These are phyloP conservation scores for Cicer yamashitae DNA, from an alignment of 306 rosid species.

Conservation along the genomic window DNA sequence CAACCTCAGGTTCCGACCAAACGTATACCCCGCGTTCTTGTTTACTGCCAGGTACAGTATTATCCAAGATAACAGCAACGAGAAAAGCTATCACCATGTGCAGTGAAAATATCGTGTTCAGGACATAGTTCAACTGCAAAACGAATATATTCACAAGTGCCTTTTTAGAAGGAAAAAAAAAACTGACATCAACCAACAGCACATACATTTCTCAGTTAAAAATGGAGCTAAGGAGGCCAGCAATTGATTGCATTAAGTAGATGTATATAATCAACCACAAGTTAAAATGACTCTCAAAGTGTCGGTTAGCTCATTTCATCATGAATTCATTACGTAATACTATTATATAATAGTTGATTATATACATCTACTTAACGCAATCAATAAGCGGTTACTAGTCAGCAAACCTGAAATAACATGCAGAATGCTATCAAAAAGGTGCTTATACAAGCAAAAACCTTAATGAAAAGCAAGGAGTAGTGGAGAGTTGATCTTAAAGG, in stretches of 20 bases:
- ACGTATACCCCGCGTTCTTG: slow-evolving; percentile 96
- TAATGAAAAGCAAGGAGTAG: slow-evolving; percentile 1
- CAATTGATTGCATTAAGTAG: background rate
- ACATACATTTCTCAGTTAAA: background rate
- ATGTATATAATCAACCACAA: background rate
- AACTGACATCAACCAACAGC: slow-evolving; percentile 23
- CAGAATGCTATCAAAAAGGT: slow-evolving; percentile 13
- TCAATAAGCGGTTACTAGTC: slow-evolving; percentile 5
- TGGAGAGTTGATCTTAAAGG: slow-evolving; percentile 17
- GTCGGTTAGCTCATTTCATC: slow-evolving; percentile 9
- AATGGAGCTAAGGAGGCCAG: slow-evolving; percentile 7
- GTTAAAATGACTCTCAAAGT: background rate
- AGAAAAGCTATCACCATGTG: slow-evolving; percentile 93
- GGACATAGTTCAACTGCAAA: slow-evolving; percentile 75
- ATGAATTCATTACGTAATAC: slow-evolving; percentile 20
- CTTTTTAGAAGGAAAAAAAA: background rate
- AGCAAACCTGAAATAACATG: slow-evolving; percentile 27
- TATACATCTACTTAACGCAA: background rate
- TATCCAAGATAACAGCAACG: slow-evolving; percentile 83
- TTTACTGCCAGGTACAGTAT: slow-evolving; percentile 91
- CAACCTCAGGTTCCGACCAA: slow-evolving; percentile 89
- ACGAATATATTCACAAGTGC: slow-evolving; percentile 14
- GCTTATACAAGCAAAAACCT: slow-evolving; percentile 14
- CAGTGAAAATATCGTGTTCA: slow-evolving; percentile 80
- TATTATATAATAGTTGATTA: background rate